Evolutionary conservation across 2,329 filamentous ascomycete species (phyloP).

Genomic region (Alternaria burnsii): DNA sequence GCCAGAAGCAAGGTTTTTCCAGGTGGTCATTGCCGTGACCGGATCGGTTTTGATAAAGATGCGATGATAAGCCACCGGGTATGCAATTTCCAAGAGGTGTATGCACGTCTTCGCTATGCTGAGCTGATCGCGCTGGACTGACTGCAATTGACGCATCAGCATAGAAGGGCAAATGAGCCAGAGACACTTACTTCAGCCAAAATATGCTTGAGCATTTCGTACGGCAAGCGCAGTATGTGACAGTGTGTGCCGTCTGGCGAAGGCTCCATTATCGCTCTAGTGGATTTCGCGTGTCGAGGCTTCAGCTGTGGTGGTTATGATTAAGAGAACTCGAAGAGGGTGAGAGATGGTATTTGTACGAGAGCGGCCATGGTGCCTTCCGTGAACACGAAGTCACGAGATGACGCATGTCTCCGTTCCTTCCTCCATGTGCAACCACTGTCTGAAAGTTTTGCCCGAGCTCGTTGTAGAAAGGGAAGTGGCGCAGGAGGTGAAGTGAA

Average conservation of each 20-base stretch:
- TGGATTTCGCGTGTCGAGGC: neutral
- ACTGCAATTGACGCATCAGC: neutral
- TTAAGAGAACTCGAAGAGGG: neutral
- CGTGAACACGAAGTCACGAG: conserved; percentile 12
- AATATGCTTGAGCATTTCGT: conserved; percentile 8
- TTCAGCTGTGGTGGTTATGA: neutral
- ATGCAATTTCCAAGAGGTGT: conserved; percentile 1
- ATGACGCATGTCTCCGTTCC: conserved; percentile 1
- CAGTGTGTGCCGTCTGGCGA: neutral
- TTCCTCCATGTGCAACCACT: neutral
- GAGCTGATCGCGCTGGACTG: neutral
- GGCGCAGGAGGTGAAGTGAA: neutral
- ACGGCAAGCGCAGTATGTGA: conserved; percentile 7
- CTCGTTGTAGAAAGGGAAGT: neutral
- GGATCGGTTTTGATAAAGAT: neutral
- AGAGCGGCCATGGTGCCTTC: conserved; percentile 5
- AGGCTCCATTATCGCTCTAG: neutral
- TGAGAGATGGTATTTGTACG: neutral
- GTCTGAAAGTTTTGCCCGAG: neutral
- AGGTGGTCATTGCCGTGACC: neutral
- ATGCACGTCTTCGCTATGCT: conserved; percentile 9
- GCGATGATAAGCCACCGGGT: conserved; percentile 1
- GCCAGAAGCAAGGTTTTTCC: conserved; percentile 4
- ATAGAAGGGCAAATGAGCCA: neutral
- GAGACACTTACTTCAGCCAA: neutral